Evolutionary conservation across 2,329 filamentous ascomycete genomes (phyloP), one percentile per base, ranked within the genome.

Genomic region (Lasiodiplodia theobromae): DNA sequence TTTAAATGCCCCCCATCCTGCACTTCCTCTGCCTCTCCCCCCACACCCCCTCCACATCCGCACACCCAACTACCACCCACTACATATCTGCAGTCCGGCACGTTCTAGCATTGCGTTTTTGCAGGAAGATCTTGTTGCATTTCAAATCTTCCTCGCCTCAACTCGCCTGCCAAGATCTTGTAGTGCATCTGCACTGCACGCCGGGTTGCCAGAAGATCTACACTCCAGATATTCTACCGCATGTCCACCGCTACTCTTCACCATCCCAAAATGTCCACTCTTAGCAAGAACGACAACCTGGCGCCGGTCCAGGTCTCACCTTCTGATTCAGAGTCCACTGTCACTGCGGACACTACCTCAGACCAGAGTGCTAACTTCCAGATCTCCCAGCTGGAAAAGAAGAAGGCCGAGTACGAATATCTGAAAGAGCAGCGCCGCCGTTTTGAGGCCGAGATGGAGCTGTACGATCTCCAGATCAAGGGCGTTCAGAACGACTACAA

Each of bases 361-460:
- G 52, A 34, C 21, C 34, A 47, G 11, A 34, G 49, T 4, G 47
- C 60, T 64, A 64, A 64, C 47, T 8, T 12, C n/a, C 47, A 37
- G 16, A 49, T 67, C 71, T 71, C 60, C 71, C 73, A 97, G 94
- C 88, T 97, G 77, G 94, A 97, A 79, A 96, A 96, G 82, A 97
- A 97, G 82, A 93, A 94, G 76, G 85, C 92, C 76, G 94, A 97
- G 80, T 96, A 96, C 83, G 95, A 98, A 80, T 90, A 91, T 76
- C 90, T 98, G 74, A 89, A 93, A 72, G 93, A 97, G 80, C 93
- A 97, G 79, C 93, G 93, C 76, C 89, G 93, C 72, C 89, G 92
- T 56, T 97, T 97, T 75, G 94, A 98, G 82, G 90, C 92, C 72
- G 93, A 97, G 80, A 94, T 99, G 88, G 92, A 94, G 78, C 88